Percentiles rank a stretch among this genome's conserved stretches.
Conservation (phyloP, 2,329 filamentous ascomycete genomes). For the Stagonosporopsis cucurbitacearum region DNA sequence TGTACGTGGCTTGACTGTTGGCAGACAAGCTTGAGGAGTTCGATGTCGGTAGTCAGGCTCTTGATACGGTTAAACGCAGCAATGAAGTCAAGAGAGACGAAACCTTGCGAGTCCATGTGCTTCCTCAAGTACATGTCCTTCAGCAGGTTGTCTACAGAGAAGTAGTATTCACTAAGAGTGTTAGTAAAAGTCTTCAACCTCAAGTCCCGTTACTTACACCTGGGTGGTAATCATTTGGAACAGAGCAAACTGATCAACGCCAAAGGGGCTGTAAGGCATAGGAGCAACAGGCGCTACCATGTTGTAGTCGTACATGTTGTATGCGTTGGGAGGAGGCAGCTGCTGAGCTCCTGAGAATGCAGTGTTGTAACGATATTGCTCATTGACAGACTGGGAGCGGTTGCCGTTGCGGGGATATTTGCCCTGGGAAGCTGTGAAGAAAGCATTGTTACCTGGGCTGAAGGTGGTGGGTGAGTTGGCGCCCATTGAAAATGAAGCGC, state of each 20-base stretch:
- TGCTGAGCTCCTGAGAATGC: constrained; percentile 46
- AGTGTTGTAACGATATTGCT: constrained; percentile 54
- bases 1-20: constrained; percentile 76
- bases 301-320: constrained; percentile 64
- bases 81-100: constrained; percentile 80
- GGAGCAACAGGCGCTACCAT: constrained; percentile 64
- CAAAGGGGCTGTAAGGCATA: constrained; percentile 64
- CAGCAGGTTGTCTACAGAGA: constrained; percentile 92
- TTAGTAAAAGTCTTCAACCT: constrained; percentile 33
- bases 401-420: constrained; percentile 59
- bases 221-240: constrained; percentile 67
- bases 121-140: constrained; percentile 89
- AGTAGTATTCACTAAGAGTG: constrained; percentile 83
- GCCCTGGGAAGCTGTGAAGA: constrained; percentile 38
- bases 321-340: constrained; percentile 56
- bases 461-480: constrained; percentile 46
- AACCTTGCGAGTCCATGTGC: constrained; percentile 95
- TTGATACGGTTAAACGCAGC: constrained; percentile 86
- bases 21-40: constrained; percentile 77
- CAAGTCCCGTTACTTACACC: constrained; percentile 51
- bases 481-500: constrained; percentile 45
- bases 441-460: constrained; percentile 44
- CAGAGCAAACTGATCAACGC: constrained; percentile 63
- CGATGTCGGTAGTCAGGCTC: constrained; percentile 72
- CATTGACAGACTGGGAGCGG: constrained; percentile 67